Evolutionary conservation across 2,329 filamentous ascomycete genomes (phyloP).

Genomic region (Pseudogymnoascus sp.): DNA sequence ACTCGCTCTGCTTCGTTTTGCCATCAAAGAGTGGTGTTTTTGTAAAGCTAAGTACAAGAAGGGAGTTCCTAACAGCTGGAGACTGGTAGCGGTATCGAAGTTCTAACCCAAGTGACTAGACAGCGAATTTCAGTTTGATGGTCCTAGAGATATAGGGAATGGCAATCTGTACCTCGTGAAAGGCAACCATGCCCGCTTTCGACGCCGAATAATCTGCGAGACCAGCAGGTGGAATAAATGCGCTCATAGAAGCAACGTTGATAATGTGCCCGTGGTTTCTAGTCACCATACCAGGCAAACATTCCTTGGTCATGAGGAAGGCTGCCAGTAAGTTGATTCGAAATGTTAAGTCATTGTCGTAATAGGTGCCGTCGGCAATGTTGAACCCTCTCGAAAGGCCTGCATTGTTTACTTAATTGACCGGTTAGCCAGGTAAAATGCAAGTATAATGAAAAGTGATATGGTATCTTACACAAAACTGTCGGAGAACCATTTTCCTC

Average conservation of each 20-base stretch:
- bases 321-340: conserved; percentile 24
- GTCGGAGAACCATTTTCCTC: conserved; percentile 20
- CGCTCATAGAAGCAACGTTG: conserved; percentile 25
- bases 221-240: conserved; percentile 24
- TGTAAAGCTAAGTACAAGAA: conserved; percentile 25
- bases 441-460: neutral
- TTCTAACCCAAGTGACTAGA: conserved; percentile 19
- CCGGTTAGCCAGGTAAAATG: neutral
- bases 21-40: conserved; percentile 26
- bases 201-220: conserved; percentile 26
- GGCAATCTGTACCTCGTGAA: conserved; percentile 19
- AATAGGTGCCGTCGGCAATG: conserved; percentile 21
- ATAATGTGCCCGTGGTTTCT: conserved; percentile 26
- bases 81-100: conserved; percentile 14
- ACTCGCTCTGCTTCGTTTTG: conserved; percentile 24
- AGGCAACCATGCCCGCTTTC: conserved; percentile 25
- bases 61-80: conserved; percentile 21
- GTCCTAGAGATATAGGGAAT: neutral
- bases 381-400: conserved; percentile 22
- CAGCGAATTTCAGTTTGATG: neutral
- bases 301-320: conserved; percentile 23
- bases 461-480: neutral
- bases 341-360: conserved; percentile 23
- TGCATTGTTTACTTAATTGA: neutral
- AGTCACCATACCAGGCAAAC: conserved; percentile 24